Percentiles rank a stretch among this genome's conserved stretches.
phyloP scores from a whole-genome alignment of 352 stramenopile species.

The Phytophthora cactorum region DNA sequence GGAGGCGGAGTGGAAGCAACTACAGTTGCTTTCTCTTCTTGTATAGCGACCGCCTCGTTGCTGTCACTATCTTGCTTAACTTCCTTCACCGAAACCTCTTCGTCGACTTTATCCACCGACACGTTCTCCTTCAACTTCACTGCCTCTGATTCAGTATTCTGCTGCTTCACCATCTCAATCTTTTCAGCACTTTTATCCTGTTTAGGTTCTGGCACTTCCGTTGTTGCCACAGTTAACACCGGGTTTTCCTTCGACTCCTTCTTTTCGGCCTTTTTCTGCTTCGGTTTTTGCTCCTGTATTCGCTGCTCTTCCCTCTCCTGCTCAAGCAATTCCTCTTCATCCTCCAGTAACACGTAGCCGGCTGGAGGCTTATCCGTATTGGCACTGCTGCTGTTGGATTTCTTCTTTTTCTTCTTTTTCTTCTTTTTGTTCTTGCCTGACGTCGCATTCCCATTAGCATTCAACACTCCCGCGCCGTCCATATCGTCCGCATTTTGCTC shows the following conservation, averaged over 20 bases:
- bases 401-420: constrained; percentile 78
- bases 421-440: constrained; percentile 70
- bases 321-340: constrained; percentile 47
- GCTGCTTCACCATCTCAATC: not conserved
- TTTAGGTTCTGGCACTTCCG: constrained; percentile 10
- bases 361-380: constrained; percentile 18
- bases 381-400: constrained; percentile 21
- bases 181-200: constrained; percentile 8
- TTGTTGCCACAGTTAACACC: not conserved
- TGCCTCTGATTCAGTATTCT: constrained; percentile 4
- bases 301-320: constrained; percentile 26
- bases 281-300: constrained; percentile 21
- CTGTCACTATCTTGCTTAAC: constrained; percentile 1
- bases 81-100: not conserved
- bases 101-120: constrained; percentile 5
- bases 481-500: constrained; percentile 50
- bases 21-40: constrained; percentile 1
- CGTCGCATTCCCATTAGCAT: constrained; percentile 21
- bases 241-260: constrained; percentile 3
- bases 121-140: constrained; percentile 1
- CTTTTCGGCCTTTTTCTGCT: constrained; percentile 11
- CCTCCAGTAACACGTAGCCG: constrained; percentile 51
- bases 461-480: constrained; percentile 23
- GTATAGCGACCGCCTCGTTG: not conserved
- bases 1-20: constrained; percentile 7